These are phyloP conservation scores for Gleditsia sinensis DNA, from an alignment of 306 rosid species.

Conservation along the genomic window DNA sequence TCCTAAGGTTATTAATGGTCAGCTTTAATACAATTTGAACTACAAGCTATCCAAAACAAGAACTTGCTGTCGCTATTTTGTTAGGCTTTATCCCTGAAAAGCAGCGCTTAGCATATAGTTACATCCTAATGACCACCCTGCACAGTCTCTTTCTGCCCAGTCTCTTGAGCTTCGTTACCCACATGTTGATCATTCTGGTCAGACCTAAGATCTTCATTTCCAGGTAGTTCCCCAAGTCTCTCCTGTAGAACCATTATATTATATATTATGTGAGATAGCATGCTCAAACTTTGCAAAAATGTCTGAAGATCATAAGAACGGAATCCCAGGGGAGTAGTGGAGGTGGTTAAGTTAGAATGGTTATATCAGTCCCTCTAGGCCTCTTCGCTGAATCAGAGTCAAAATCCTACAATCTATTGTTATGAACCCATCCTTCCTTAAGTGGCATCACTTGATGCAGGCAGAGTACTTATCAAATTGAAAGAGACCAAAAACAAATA, in stretches of 20 bases:
- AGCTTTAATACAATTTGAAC: conserved; percentile 37
- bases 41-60: conserved; percentile 55
- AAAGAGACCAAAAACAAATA: neutral
- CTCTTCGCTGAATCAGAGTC: neutral
- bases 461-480: conserved; percentile 5
- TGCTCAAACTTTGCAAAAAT: conserved; percentile 1
- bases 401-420: conserved; percentile 2
- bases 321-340: neutral
- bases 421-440: neutral
- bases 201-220: conserved; percentile 52
- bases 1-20: conserved; percentile 48
- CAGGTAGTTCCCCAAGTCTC: conserved; percentile 65
- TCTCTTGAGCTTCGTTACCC: conserved; percentile 47
- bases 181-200: conserved; percentile 54
- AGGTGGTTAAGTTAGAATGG: neutral
- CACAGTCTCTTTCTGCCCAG: conserved; percentile 43
- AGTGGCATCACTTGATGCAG: neutral
- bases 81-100: conserved; percentile 58
- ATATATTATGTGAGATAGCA: conserved; percentile 16
- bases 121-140: conserved; percentile 50
- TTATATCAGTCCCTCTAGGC: neutral
- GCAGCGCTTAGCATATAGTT: conserved; percentile 49
- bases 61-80: conserved; percentile 54
- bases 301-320: neutral
- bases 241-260: conserved; percentile 51